Percentiles rank a stretch among this genome's conserved stretches.
Evolutionary conservation across 768 basidiomycete genomes (phyloP).

Genomic region (Tylopilus plumbeoviolaceoides): DNA sequence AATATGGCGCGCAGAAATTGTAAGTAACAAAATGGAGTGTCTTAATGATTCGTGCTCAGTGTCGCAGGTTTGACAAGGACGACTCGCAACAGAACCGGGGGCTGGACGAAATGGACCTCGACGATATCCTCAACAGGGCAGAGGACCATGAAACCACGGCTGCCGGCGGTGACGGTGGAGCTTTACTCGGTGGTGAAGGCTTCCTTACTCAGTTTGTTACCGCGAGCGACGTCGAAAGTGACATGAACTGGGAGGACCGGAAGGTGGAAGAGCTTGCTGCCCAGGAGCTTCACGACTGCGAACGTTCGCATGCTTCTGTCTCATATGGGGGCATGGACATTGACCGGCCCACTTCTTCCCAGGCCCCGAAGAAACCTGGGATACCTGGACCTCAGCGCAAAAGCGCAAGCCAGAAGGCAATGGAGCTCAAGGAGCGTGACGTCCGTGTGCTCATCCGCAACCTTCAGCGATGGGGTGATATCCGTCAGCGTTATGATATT

Average conservation of each 20-base stretch:
- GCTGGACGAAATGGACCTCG: constrained; percentile 98
- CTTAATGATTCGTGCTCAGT: constrained; percentile 7
- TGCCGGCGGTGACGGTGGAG: constrained; percentile 74
- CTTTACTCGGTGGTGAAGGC: constrained; percentile 95
- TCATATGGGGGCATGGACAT: constrained; percentile 95
- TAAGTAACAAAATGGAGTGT: constrained; percentile 34
- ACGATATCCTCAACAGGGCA: constrained; percentile 94
- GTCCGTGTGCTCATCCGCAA: constrained; percentile 93
- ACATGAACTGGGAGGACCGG: constrained; percentile 92
- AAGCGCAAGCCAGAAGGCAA: constrained; percentile 87
- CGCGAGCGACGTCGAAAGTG: constrained; percentile 97
- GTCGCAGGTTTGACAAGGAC: constrained; percentile 90
- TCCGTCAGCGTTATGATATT: constrained; percentile 87
- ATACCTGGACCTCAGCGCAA: constrained; percentile 73
- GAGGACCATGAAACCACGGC: constrained; percentile 96
- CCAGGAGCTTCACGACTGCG: constrained; percentile 68
- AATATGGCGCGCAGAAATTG: constrained; percentile 99
- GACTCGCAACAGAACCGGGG: constrained; percentile 90
- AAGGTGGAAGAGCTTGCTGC: constrained; percentile 68
- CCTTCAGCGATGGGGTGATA: constrained; percentile 97
- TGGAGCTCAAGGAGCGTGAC: constrained; percentile 97
- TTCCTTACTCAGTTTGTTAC: constrained; percentile 94
- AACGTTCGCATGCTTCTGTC: constrained; percentile 80
- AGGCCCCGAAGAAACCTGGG: constrained; percentile 73
- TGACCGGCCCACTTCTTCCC: constrained; percentile 59